A percentile compares a stretch with the other conserved stretches of the same genome.
phyloP scores from a whole-genome alignment of 202 grass and related monocot species.

The Zizania palustris region DNA sequence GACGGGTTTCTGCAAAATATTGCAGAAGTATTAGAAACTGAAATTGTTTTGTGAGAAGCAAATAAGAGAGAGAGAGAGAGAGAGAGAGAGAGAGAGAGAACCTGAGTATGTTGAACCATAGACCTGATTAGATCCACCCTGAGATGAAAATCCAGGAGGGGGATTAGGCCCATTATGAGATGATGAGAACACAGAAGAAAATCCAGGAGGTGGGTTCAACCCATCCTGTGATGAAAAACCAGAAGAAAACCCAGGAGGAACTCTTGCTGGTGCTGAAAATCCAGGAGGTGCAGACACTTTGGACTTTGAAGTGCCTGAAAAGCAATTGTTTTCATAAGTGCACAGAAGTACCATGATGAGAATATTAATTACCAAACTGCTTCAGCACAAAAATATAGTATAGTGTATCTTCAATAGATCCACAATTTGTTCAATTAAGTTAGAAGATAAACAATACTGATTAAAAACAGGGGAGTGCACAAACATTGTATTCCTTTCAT shows the following conservation, averaged over 20 bases:
- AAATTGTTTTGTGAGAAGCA: slow-evolving; percentile 1
- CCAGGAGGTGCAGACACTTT: slow-evolving; percentile 91
- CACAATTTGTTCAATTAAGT: neutral
- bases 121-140: slow-evolving; percentile 45
- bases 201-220: slow-evolving; percentile 52
- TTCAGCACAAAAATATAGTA: neutral
- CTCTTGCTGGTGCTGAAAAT: slow-evolving; percentile 71
- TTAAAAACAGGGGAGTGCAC: neutral
- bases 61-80: slow-evolving; percentile 18
- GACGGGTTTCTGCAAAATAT: slow-evolving; percentile 55
- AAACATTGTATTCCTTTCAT: neutral
- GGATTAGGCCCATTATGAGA: slow-evolving; percentile 55
- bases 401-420: neutral
- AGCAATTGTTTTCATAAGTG: neutral
- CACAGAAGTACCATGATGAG: neutral
- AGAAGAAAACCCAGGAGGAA: slow-evolving; percentile 46
- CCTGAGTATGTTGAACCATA: slow-evolving; percentile 54
- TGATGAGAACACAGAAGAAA: slow-evolving; percentile 40
- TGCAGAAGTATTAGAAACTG: slow-evolving; percentile 26
- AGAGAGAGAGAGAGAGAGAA: slow-evolving; percentile 45
- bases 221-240: slow-evolving; percentile 68
- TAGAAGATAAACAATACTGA: neutral
- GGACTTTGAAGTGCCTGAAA: slow-evolving; percentile 64
- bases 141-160: slow-evolving; percentile 60
- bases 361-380: neutral